phyloP scores from a whole-genome alignment of 345 rosid genomes.

The Syzygium jambos region DNA sequence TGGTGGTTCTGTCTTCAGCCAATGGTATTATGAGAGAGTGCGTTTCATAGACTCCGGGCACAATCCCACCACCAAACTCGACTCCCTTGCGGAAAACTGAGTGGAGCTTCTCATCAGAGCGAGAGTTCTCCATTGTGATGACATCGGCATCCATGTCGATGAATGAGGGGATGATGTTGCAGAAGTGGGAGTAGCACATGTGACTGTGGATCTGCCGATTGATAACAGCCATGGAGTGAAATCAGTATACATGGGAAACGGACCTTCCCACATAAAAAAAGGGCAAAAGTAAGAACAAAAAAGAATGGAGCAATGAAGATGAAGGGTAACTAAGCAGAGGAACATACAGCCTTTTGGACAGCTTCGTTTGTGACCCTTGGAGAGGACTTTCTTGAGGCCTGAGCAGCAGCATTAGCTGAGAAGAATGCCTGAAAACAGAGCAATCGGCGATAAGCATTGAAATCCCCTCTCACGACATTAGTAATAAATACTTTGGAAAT shows the following conservation, averaged over 20 bases:
- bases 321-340: background rate
- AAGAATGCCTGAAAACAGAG: conserved; percentile 39
- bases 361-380: conserved; percentile 75
- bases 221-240: no score
- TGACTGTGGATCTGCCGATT: conserved; percentile 56
- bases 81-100: conserved; percentile 92
- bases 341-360: conserved; percentile 71
- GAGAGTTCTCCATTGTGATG: conserved; percentile 74
- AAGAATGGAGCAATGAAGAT: background rate
- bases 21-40: conserved; percentile 98
- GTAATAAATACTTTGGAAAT: background rate
- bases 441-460: background rate
- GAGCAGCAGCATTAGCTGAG: conserved; percentile 66
- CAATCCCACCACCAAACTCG: conserved; percentile 86
- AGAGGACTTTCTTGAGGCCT: conserved; percentile 78
- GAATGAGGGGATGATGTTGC: conserved; percentile 48
- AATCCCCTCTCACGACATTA: background rate
- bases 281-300: no score
- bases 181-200: conserved; percentile 63
- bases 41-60: conserved; percentile 87
- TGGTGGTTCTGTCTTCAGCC: conserved; percentile 76
- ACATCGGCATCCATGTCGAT: conserved; percentile 61
- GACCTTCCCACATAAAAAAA: background rate
- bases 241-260: no score
- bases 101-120: no score